These are phyloP conservation scores for Aspergillus mulundensis DNA, from an alignment of 495 filamentous ascomycete species.

Conservation along the genomic window DNA sequence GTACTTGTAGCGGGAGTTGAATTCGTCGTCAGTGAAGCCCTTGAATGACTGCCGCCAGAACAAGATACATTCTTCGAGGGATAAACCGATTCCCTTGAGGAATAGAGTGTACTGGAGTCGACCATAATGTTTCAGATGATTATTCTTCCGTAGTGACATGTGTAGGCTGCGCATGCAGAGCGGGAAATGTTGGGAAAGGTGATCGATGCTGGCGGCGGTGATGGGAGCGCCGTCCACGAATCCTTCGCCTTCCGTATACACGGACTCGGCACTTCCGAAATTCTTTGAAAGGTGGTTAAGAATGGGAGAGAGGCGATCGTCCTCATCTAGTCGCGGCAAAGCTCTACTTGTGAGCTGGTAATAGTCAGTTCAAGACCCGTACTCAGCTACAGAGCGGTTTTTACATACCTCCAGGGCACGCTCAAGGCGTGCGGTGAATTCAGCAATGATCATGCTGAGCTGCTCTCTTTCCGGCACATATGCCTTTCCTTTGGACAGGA, in stretches of 20 bases:
- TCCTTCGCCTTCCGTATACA: slow-evolving; percentile 59
- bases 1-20: slow-evolving; percentile 95
- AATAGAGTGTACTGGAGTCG: slow-evolving; percentile 96
- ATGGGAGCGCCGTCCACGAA: slow-evolving; percentile 64
- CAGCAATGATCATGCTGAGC: slow-evolving; percentile 78
- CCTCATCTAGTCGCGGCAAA: slow-evolving; percentile 89
- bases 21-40: slow-evolving; percentile 80
- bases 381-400: not conserved
- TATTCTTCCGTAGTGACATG: slow-evolving; percentile 72
- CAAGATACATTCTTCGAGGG: slow-evolving; percentile 82
- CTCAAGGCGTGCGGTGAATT: slow-evolving; percentile 76
- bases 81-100: slow-evolving; percentile 93
- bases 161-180: slow-evolving; percentile 93
- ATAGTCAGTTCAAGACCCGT: slow-evolving; percentile 16
- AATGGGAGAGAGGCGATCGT: slow-evolving; percentile 92
- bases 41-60: slow-evolving; percentile 90
- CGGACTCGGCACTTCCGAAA: slow-evolving; percentile 84
- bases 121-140: slow-evolving; percentile 88
- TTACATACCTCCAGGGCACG: slow-evolving; percentile 68
- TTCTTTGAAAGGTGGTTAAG: slow-evolving; percentile 87
- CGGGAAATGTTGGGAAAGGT: slow-evolving; percentile 82
- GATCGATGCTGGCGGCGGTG: slow-evolving; percentile 73
- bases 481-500: slow-evolving; percentile 76
- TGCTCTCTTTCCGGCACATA: slow-evolving; percentile 89
- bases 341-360: slow-evolving; percentile 76